Percentiles rank a stretch among this genome's conserved stretches.
Evolutionary conservation across 1,284 basidiomycete species (phyloP).

Genomic region (Blastosporella zonata): DNA sequence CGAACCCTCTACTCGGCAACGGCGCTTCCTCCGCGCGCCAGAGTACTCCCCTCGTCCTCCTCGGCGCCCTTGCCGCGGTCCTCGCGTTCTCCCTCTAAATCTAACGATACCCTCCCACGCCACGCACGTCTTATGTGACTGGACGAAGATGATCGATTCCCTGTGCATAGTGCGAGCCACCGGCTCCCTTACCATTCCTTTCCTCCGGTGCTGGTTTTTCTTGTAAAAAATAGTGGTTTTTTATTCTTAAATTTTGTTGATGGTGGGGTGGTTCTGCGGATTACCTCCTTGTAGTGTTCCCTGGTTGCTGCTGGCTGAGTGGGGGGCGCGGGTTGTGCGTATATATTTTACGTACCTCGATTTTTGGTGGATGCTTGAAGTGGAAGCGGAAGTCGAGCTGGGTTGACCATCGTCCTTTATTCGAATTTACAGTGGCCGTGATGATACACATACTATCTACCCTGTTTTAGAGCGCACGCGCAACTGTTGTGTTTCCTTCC

Average conservation of each 20-base stretch:
- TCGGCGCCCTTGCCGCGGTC: slow-evolving; percentile 35
- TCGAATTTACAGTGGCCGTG: slow-evolving; percentile 18
- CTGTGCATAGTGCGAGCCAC: slow-evolving; percentile 21
- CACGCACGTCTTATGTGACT: slow-evolving; percentile 14
- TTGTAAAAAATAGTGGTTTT: slow-evolving; percentile 5
- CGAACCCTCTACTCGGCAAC: slow-evolving; percentile 30
- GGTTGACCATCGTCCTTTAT: slow-evolving; percentile 10
- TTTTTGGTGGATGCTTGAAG: slow-evolving; percentile 21
- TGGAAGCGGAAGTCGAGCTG: slow-evolving; percentile 21
- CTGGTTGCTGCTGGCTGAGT: slow-evolving; percentile 19
- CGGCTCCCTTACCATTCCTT: slow-evolving; percentile 14
- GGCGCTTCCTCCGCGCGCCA: slow-evolving; percentile 33
- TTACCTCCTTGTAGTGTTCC: slow-evolving; percentile 10
- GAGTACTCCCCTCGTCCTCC: slow-evolving; percentile 35
- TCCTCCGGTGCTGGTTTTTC: slow-evolving; percentile 21
- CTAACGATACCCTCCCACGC: slow-evolving; percentile 23
- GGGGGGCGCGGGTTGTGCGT: slow-evolving; percentile 6
- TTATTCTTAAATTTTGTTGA: slow-evolving; percentile 2
- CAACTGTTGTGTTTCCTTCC: slow-evolving; percentile 10
- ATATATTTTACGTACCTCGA: slow-evolving; percentile 15
- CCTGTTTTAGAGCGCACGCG: background rate
- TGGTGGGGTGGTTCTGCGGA: slow-evolving; percentile 19
- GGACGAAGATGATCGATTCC: slow-evolving; percentile 15
- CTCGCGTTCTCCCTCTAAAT: slow-evolving; percentile 33
- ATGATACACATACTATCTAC: slow-evolving; percentile 9